Base-by-base conservation (phyloP, 2,329 filamentous ascomycete genomes). In the Thermothelomyces thermophilus region DNA sequence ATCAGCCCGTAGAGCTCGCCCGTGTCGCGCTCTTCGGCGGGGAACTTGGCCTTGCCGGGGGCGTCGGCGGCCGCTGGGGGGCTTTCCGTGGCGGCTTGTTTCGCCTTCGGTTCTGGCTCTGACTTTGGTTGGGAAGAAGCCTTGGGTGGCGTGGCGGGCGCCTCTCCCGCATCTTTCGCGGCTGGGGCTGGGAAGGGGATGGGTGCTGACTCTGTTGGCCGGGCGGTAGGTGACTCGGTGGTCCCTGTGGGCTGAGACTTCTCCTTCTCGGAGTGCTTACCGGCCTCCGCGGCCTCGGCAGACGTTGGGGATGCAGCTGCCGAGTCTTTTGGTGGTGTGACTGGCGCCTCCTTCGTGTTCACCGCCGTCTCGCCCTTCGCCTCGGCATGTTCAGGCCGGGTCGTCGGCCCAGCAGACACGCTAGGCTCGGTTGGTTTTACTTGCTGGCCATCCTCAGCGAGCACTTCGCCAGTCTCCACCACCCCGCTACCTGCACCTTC, bases 1-100 rank as follows among this genome's bases (percentile, higher is more conserved):
- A 81, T 82, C 75, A 93, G 80, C 34, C 80, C 86, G 22, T 89
- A 69, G 1, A 90, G 60, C 2, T 75, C 68, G 1, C 47, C 51
- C n/a, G 26, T 48, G 31, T 47, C 52, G 36, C 41, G 20, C 7
- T 44, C 33, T 16, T 55, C 47, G 42, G 9, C 14, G 34, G 20
- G 16, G 22, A 6, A n/a, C n/a, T n/a, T n/a, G n/a, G n/a, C n/a
- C n/a, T n/a, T n/a, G n/a, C n/a, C n/a, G n/a, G n/a, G n/a, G n/a
- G n/a, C n/a, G n/a, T 33, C 37, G 19, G 36, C 22, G 28, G 14
- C 9, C 24, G 5, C 24, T n/a, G n/a, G n/a, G 9, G 24, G 6
- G 43, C 28, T 20, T 26, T 28, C 7, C 11, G 5, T 33, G 10
- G 47, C 26, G 19, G 28, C 16, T n/a, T n/a, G n/a, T n/a, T n/a